Evolutionary conservation across 1,139 yeast genomes (phyloP), one percentile per base, ranked within the genome.

Genomic region (Yamadazyma songkhlaensis): DNA sequence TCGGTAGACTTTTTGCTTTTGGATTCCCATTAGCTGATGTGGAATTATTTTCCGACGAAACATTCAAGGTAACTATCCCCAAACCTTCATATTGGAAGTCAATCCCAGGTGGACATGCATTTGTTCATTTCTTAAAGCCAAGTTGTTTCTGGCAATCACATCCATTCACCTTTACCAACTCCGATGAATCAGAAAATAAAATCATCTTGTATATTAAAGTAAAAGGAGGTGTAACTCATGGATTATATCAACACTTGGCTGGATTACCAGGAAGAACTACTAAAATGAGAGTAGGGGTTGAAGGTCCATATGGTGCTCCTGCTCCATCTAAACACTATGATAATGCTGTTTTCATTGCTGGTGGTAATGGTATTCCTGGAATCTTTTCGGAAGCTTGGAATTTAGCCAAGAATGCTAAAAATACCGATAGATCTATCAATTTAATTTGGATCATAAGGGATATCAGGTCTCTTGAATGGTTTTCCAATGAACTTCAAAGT

Each of bases 131-230:
- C 39, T 54, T 75, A 32, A 58, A 67, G 29, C 68, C 78, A 31
- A 53, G 71, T 44, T 73, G 76, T 37, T 82, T 82, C 45, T 84
- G 79, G 80, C 88, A 83, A 53, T 75, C 84, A 0, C 90, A 83
- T 55, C 90, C 90, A 0, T 83, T 83, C 50, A 79, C 88, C 4
- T 57, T 56, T 37, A 54, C 60, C 9, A 34, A 20, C 2, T 65
- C 70, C 3, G n/a, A 31, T 12, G 41, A 42, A 4, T 66, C 69
- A 38, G 70, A 65, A 32, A 38, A 47, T 26, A 51, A 55, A 34
- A 60, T 67, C 20, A 50, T 61, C 7, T 50, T 67, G 40, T 64
- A 58, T 50, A 46, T 62, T 28, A 67, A 67, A 49, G 67, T 66
- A 20, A 71, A 58, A 51, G 61, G 59, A 40, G 78, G 78, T 43